Conservation (phyloP, 2,329 filamentous ascomycete species). For the Fusarium sp. region DNA sequence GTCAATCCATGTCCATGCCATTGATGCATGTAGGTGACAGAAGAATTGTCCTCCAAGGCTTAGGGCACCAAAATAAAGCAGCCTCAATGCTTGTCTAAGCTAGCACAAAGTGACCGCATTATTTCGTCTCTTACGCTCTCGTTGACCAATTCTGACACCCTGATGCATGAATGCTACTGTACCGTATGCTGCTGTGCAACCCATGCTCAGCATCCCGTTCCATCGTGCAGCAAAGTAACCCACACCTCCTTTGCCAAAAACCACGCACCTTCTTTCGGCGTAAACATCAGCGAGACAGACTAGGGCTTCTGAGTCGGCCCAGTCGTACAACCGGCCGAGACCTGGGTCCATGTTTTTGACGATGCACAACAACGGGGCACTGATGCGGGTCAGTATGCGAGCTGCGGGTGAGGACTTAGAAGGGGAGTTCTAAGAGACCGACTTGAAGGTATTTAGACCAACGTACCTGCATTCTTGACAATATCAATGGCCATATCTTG, state of each 20-base stretch:
- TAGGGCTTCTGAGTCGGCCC: constrained; percentile 30
- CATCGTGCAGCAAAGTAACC: constrained; percentile 22
- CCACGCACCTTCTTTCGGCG: constrained; percentile 24
- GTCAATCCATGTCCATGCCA: background rate
- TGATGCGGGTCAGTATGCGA: constrained; percentile 33
- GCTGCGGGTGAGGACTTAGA: constrained; percentile 25
- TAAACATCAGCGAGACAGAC: constrained; percentile 17
- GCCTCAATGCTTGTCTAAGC: background rate
- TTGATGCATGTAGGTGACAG: background rate
- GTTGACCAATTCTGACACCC: background rate
- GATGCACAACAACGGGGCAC: constrained; percentile 23
- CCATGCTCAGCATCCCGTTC: background rate
- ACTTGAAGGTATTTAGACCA: constrained; percentile 13
- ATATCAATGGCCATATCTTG: background rate
- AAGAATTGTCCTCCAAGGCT: background rate
- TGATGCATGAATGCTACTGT: background rate
- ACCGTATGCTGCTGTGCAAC: constrained; percentile 10
- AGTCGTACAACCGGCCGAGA: constrained; percentile 41
- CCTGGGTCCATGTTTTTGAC: constrained; percentile 17
- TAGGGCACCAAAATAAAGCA: background rate
- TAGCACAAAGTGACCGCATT: background rate
- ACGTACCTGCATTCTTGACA: constrained; percentile 23
- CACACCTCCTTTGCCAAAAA: constrained; percentile 37
- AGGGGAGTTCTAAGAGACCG: background rate
- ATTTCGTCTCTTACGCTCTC: background rate